phyloP scores from a whole-genome alignment of 83 land plant genomes.

The Diphasiastrum complanatum region DNA sequence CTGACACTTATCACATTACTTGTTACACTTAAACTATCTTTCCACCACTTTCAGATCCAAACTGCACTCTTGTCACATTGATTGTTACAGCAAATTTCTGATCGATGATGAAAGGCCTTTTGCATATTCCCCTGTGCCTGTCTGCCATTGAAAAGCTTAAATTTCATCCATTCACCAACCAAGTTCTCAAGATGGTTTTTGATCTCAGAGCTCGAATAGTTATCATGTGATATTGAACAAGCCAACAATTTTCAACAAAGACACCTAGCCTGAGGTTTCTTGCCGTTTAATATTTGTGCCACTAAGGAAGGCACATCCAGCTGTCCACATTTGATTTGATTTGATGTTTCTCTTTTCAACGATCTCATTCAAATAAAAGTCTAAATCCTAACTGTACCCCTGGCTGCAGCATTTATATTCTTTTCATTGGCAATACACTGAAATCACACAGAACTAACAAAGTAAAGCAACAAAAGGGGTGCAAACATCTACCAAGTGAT shows the following conservation, averaged over 20 bases:
- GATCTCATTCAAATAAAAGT: constrained; percentile 35
- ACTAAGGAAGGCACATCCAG: constrained; percentile 53
- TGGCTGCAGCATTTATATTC: too few species aligned
- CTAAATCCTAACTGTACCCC: background rate
- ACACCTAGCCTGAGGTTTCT: constrained; percentile 44
- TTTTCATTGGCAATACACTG: too few species aligned
- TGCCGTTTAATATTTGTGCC: constrained; percentile 28
- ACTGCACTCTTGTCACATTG: too few species aligned
- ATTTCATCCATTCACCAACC: constrained; percentile 51
- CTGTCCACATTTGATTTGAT: constrained; percentile 43
- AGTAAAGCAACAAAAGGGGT: too few species aligned
- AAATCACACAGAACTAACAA: too few species aligned
- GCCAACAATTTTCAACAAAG: constrained; percentile 64
- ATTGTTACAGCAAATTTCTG: too few species aligned
- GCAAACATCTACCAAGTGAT: background rate
- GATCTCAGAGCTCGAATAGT: constrained; percentile 8
- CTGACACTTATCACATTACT: too few species aligned
- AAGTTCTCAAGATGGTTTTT: constrained; percentile 6
- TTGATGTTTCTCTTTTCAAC: constrained; percentile 33
- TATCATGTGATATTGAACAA: constrained; percentile 27
- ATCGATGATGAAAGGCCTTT: too few species aligned
- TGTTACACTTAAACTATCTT: too few species aligned
- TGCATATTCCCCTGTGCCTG: too few species aligned
- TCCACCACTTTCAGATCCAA: too few species aligned
- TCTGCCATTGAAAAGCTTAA: too few species aligned